Conservation (phyloP, 805 yeast species). For the Wickerhamomyces rabaulensis region DNA sequence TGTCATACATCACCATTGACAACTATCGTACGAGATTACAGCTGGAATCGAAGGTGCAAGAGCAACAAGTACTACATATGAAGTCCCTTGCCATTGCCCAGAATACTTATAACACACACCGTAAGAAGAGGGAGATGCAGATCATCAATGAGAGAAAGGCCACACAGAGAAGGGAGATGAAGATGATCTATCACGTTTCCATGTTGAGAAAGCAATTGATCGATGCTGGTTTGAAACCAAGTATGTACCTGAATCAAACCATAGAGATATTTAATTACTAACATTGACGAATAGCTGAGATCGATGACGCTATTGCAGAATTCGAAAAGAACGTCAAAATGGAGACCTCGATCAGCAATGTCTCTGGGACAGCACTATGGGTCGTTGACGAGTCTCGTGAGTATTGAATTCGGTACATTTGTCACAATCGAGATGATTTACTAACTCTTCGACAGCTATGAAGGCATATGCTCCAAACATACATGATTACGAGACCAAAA, state of each 20-base stretch:
- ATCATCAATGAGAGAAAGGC: slow-evolving; percentile 47
- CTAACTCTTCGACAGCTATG: slow-evolving; percentile 24
- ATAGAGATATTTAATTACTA: too few species aligned
- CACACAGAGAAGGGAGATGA: slow-evolving; percentile 43
- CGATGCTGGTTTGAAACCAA: slow-evolving; percentile 54
- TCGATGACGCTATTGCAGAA: slow-evolving; percentile 47
- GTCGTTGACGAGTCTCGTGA: slow-evolving; percentile 41
- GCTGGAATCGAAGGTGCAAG: slow-evolving; percentile 28
- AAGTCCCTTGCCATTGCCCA: slow-evolving; percentile 34
- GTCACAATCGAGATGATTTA: too few species aligned
- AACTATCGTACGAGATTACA: slow-evolving; percentile 38
- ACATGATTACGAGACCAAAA: slow-evolving; percentile 51
- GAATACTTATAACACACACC: slow-evolving; percentile 42
- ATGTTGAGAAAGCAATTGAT: slow-evolving; percentile 54
- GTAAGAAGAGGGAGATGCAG: slow-evolving; percentile 47
- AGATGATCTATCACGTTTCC: slow-evolving; percentile 65
- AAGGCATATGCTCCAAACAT: slow-evolving; percentile 52
- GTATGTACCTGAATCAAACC: slow-evolving; percentile 10
- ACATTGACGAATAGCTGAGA: slow-evolving; percentile 28
- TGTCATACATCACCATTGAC: slow-evolving; percentile 47
- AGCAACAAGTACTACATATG: slow-evolving; percentile 28
- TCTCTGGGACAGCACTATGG: slow-evolving; percentile 55
- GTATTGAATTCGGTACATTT: slow-evolving; percentile 10
- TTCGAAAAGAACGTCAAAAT: slow-evolving; percentile 56
- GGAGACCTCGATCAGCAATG: slow-evolving; percentile 50